Base-by-base conservation (phyloP, 192 early-diverging fungal species). In the Entophlyctis helioformis region DNA sequence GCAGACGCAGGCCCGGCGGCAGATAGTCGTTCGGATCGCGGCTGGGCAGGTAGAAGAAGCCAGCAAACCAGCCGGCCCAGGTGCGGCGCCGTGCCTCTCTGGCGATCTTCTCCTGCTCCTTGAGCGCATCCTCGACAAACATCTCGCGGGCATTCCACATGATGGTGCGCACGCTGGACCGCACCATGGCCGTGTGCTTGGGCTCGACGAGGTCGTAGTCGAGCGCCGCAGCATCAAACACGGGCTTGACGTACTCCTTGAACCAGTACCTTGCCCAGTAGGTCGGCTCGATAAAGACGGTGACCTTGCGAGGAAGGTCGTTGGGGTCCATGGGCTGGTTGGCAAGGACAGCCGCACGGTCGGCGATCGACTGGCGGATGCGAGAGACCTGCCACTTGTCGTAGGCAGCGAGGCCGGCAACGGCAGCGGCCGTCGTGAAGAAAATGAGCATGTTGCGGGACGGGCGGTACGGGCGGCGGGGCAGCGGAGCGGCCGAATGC, bases 211-310 rank as follows among this genome's bases (percentile, higher is more conserved):
- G 13, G 8, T 63, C 54, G 44, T 67, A 67, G 37, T 67, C 64
- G 26, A 67, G 34, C 11, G 60, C 64, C 6, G 57, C 64, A 16
- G 53, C 54, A 53, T 67, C 64, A 20, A 67, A 67, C 4, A 67
- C 55, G 10, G 64, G 64, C 51, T 63, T 67, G 22, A 63, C 53
- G 45, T 57, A 59, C 32, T 59, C 42, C 19, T 67, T 57, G 46
- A 67, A 67, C 59, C 60, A 63, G 34, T 56, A 67, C 36, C 39
- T 31, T n/a, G 58, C 39, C 59, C 55, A 67, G n/a, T 49, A 35
- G 1, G 53, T 54, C 0, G 53, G 64, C 12, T 53, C 53, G 22
- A 67, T 39, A 40, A 31, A 67, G 18, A 67, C 60, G 15, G 23
- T 49, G 3, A 64, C 48, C 47, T 56, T 50, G 1, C 59, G 28